Evolutionary conservation across 352 stramenopile species (phyloP), one percentile per base, ranked within the genome.

Genomic region (Paralagenidium karlingii): DNA sequence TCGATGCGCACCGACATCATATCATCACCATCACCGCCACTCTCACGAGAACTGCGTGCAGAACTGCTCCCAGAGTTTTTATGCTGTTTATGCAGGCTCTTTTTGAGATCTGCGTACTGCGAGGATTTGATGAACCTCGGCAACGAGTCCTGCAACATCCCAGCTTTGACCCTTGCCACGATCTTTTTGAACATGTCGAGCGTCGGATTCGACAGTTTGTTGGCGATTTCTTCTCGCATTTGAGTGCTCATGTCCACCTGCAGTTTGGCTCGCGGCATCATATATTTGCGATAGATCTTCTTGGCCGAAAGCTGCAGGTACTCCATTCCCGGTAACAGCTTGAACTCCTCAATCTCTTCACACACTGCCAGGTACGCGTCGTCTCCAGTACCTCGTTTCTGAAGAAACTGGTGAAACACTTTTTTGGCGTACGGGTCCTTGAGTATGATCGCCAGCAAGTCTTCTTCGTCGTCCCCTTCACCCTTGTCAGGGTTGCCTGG

Each of bases 101-200:
- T 36, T 13, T 78, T 79, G 16, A 89, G 55, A 0, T 89, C 68
- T 18, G 45, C 60, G 40, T 87, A 84, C 25, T 71, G 65, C 15
- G 45, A 39, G 1, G 73, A 76, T 45, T 87, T 86, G 47, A 89
- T 68, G 30, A 87, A 89, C 2, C 76, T 67, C 11, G 63, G 68
- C 34, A 89, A 42, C 18, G 76, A 84, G 37, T 89, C 76, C 40
- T 84, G 71, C 20, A 89, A 54, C 64, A 89, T 82, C 0, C 71
- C 74, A 12, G 83, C 58, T 1, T 65, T 62, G 22, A 84, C 60
- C 3, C 73, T 56, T 21, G 46, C 59, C 15, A 67, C 64, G 38
- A 86, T 86, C 29, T 70, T 73, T 42, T 85, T 86, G 45, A 89
- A 89, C 76, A 89, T 89, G 34, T 89, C 76, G 20, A 87, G 70